Percentiles rank a stretch among this genome's conserved stretches.
phyloP scores from a whole-genome alignment of 2,329 filamentous ascomycete genomes.

The Chalaropsis ovoidea region DNA sequence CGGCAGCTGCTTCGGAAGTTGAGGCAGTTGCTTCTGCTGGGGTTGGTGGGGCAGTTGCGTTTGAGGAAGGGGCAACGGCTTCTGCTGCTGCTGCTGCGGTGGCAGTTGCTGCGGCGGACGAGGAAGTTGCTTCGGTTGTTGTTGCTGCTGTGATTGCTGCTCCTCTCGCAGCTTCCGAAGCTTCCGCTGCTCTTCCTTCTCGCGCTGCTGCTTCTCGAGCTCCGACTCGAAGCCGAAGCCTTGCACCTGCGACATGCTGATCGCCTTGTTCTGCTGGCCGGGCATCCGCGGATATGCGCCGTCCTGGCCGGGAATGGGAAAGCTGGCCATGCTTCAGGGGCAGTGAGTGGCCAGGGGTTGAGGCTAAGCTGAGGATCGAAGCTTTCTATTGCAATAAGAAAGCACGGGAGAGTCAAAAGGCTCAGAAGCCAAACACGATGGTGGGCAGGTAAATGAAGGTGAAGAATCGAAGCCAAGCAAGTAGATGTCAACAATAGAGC shows the following conservation, averaged over 20 bases:
- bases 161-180: conserved; percentile 12
- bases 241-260: conserved; percentile 14
- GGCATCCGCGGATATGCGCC: conserved; percentile 22
- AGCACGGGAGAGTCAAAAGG: not conserved
- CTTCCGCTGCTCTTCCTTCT: conserved; percentile 4
- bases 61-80: not conserved
- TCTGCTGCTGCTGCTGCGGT: conserved; percentile 11
- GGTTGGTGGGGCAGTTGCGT: conserved; percentile 10
- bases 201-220: conserved; percentile 14
- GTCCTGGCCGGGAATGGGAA: conserved; percentile 17
- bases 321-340: conserved; percentile 14
- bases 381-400: not conserved
- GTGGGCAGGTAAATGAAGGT: not conserved
- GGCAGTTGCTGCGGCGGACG: conserved; percentile 11
- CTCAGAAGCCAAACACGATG: not conserved
- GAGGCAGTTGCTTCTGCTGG: conserved; percentile 4
- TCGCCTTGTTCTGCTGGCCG: conserved; percentile 14
- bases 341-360: not conserved
- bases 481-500: not conserved
- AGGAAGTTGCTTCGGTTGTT: conserved; percentile 14
- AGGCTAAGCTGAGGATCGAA: not conserved
- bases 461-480: not conserved
- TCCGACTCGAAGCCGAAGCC: conserved; percentile 21
- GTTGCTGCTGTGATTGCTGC: conserved; percentile 9
- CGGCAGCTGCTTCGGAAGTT: not conserved